A percentile compares a stretch with the other conserved stretches of the same genome.
Evolutionary conservation across 2,329 filamentous ascomycete genomes (phyloP).

Genomic region (Aureobasidium sp.): DNA sequence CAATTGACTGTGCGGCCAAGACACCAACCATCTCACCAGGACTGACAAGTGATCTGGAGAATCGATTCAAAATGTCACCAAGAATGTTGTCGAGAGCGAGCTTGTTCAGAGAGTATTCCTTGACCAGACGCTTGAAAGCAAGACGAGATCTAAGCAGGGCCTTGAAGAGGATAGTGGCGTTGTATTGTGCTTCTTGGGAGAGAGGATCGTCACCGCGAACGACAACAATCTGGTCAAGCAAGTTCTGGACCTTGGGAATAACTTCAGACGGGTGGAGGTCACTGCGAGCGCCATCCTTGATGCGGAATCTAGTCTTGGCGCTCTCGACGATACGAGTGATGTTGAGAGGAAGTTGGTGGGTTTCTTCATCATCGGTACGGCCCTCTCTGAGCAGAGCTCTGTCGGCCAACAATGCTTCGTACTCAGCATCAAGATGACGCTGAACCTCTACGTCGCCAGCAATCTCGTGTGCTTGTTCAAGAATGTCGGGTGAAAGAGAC

Average conservation of each 20-base stretch:
- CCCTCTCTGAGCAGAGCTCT: conserved; percentile 67
- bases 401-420: conserved; percentile 67
- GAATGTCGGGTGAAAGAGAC: conserved; percentile 58
- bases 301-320: conserved; percentile 82
- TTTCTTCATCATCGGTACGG: conserved; percentile 67
- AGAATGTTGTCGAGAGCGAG: conserved; percentile 88
- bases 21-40: conserved; percentile 99
- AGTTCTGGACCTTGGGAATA: conserved; percentile 66
- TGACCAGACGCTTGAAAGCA: conserved; percentile 87
- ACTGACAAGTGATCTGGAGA: conserved; percentile 75
- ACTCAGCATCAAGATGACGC: conserved; percentile 80
- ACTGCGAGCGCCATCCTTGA: conserved; percentile 77
- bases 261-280: conserved; percentile 85
- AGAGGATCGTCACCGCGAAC: conserved; percentile 79
- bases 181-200: conserved; percentile 78
- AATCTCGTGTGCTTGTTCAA: conserved; percentile 83
- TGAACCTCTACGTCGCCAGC: conserved; percentile 83
- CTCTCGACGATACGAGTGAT: conserved; percentile 84
- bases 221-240: conserved; percentile 72
- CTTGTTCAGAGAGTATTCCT: conserved; percentile 78
- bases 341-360: conserved; percentile 89
- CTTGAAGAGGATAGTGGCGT: conserved; percentile 87
- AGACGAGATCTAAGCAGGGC: conserved; percentile 81
- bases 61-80: conserved; percentile 83
- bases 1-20: conserved; percentile 93